Evolutionary conservation across 805 yeast species (phyloP), one percentile per base, ranked within the genome.

Genomic region (Dipodascus geniculatus): DNA sequence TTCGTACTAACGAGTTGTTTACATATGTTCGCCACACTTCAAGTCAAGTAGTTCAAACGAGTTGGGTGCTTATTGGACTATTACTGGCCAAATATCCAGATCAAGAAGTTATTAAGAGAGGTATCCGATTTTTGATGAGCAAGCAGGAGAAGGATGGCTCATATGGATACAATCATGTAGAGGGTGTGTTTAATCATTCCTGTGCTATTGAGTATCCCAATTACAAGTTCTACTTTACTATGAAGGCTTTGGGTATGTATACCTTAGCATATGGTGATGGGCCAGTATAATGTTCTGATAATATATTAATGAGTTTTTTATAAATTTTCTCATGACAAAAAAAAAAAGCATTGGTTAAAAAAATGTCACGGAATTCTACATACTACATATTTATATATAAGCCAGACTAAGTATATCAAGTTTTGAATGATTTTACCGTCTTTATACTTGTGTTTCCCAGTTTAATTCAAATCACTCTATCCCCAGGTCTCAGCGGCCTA

Each of bases 181-280:
- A 91, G 68, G 99, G 99, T 48, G 97, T 93, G 0, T 93, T 93
- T 75, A 93, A 93, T 67, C 97, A 93, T 65, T 81, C 88, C 0
- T 76, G 95, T 71, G 96, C 93, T 1, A 93, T 93, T 63, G 98
- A 93, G 68, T 93, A 93, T 66, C 98, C 98, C 42, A 87, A 88
- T 63, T 93, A 93, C 69, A 82, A 85, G 69, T 91, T 83, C 63
- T 71, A 88, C 55, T 93, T 93, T 68, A 84, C 97, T 1, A 85
- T 91, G 61, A 93, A 93, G 69, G 99, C 99, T 0, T 71, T 93
- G 48, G 98, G 98, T 0, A 72, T 91, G 61, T 89, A 77, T 54
- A 61, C 69, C 8, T n/a, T 38, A 16, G 44, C 44, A 38, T 38
- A 38, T 38, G 44, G 44, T 11, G 44, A 38, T 38, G 44, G 44